Percentiles rank a stretch among this genome's conserved stretches.
Evolutionary conservation across 23 red algal genomes (phyloP).

Genomic region (Cyanidioschyzon merolae): DNA sequence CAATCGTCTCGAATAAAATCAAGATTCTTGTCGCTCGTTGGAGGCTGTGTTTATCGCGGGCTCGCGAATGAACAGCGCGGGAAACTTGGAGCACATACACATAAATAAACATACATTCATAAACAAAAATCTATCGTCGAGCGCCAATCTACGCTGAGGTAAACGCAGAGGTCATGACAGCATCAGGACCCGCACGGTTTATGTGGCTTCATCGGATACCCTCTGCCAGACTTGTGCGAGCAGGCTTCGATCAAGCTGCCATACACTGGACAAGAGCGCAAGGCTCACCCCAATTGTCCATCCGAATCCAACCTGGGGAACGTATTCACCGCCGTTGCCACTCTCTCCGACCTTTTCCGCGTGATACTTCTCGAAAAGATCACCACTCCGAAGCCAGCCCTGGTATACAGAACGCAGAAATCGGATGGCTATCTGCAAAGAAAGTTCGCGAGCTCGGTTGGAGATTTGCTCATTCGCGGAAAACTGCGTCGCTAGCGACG

Average conservation of each 20-base stretch:
- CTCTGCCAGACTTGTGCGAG: not conserved
- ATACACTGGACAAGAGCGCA: conserved; percentile 26
- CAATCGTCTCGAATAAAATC: too few species aligned
- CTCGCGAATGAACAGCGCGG: too few species aligned
- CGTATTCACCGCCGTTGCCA: conserved; percentile 72
- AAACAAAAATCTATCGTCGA: too few species aligned
- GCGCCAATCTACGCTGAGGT: too few species aligned
- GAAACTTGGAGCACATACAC: too few species aligned
- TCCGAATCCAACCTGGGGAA: conserved; percentile 76
- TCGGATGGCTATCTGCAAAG: conserved; percentile 29
- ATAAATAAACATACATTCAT: too few species aligned
- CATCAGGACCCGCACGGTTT: too few species aligned
- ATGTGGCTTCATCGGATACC: too few species aligned
- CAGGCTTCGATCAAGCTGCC: not conserved
- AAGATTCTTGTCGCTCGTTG: too few species aligned
- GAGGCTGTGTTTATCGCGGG: too few species aligned
- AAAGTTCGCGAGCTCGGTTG: conserved; percentile 14
- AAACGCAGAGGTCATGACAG: too few species aligned
- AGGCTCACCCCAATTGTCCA: conserved; percentile 83
- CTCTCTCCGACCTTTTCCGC: conserved; percentile 13
- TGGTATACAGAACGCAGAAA: conserved; percentile 32
- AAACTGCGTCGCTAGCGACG: conserved; percentile 6
- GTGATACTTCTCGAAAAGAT: conserved; percentile 88
- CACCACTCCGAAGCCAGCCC: conserved; percentile 43
- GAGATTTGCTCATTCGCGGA: conserved; percentile 18